A percentile compares a stretch with the other conserved stretches of the same genome.
Evolutionary conservation across 306 rosid species (phyloP).

Genomic region (Cucumis melo): DNA sequence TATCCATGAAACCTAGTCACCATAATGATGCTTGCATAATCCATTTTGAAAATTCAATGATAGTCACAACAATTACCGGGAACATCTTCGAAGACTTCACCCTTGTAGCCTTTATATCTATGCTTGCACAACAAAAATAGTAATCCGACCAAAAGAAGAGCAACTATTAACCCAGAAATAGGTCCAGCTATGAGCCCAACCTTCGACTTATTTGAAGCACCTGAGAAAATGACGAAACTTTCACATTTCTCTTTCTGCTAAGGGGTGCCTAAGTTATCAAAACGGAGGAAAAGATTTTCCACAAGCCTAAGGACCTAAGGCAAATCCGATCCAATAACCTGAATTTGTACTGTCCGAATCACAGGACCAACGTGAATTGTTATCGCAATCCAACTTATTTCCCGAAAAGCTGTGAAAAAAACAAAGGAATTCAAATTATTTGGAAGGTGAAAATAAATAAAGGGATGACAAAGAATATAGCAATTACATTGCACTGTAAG

Average conservation of each 20-base stretch:
- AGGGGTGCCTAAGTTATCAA: background rate
- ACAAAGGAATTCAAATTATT: background rate
- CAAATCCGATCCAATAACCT: conserved; percentile 39
- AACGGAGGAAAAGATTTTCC: background rate
- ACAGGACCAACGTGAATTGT: conserved; percentile 30
- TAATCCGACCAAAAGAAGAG: conserved; percentile 38
- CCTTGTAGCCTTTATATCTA: conserved; percentile 51
- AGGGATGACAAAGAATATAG: background rate
- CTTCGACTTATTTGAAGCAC: conserved; percentile 38
- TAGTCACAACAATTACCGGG: conserved; percentile 45
- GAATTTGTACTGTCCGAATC: conserved; percentile 30
- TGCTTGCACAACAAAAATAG: conserved; percentile 43
- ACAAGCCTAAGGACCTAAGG: background rate
- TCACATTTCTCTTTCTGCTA: background rate
- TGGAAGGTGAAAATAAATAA: background rate
- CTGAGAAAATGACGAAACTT: conserved; percentile 28
- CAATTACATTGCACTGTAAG: background rate
- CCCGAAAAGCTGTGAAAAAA: conserved; percentile 70
- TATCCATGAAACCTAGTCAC: background rate
- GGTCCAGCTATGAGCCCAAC: conserved; percentile 61
- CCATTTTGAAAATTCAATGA: conserved; percentile 6
- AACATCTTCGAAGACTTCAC: conserved; percentile 81
- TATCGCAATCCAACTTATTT: conserved; percentile 61
- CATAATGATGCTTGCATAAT: background rate
- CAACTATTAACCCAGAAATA: conserved; percentile 35